Conservation (phyloP, 441 rosid genomes). For the Arabidopsis lyrata region DNA sequence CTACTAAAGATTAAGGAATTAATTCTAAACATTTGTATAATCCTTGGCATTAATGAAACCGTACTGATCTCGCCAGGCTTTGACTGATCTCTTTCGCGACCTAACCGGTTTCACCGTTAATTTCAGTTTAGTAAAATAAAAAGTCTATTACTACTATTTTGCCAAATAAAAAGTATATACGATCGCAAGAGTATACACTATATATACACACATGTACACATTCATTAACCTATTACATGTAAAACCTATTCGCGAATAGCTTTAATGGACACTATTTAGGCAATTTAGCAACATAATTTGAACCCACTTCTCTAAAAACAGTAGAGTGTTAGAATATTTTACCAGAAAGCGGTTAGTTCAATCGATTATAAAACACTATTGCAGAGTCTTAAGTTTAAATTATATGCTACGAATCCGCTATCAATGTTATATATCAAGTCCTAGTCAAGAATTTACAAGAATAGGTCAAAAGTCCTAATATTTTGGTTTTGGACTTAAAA, state of each 20-base stretch:
- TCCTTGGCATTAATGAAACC: constrained; percentile 11
- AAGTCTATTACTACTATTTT: background rate
- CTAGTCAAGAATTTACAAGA: background rate
- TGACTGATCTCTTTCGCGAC: constrained; percentile 24
- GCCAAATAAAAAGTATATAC: background rate
- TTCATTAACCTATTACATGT: background rate
- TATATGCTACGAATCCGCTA: background rate
- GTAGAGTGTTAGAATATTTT: background rate
- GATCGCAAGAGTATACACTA: background rate
- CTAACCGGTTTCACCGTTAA: constrained; percentile 20
- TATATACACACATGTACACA: background rate
- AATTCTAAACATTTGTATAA: constrained; percentile 7
- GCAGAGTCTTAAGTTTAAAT: background rate
- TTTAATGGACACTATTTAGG: background rate
- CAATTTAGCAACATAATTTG: background rate
- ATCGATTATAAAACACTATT: background rate
- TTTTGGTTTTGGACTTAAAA: background rate
- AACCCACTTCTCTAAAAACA: background rate
- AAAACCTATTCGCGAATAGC: background rate
- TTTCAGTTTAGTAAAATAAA: constrained; percentile 7
- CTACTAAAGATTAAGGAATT: background rate
- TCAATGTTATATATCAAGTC: background rate
- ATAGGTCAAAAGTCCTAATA: background rate
- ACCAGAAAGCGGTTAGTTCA: background rate
- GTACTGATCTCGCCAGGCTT: constrained; percentile 25